Evolutionary conservation across 805 yeast species (phyloP), one percentile per base, ranked within the genome.

Genomic region (Tetrapisispora phaffii): DNA sequence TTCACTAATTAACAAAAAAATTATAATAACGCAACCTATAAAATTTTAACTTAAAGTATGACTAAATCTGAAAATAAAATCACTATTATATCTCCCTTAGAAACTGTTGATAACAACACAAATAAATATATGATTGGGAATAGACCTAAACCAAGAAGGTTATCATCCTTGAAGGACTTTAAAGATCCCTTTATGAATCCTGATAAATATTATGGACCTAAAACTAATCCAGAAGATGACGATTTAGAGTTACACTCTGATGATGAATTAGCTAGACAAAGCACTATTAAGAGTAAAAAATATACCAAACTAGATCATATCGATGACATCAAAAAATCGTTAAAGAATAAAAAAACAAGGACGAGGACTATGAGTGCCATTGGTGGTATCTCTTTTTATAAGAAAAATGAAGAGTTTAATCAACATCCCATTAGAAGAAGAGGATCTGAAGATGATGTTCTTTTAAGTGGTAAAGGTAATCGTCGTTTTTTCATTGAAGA

Each of bases 161-260:
- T 57, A 34, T 68, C 75, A 3, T 73, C 80, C 2, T 55, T 67
- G 23, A 79, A 73, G 28, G 76, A 73, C n/a, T 53, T 72, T 37
- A 48, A 52, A 33, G 81, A 82, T 57, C 93, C 93, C 0, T 80
- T 70, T 50, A 80, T 81, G 17, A 63, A 68, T 12, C 75, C 90
- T 0, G 89, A 82, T 41, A 68, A 72, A 21, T 84, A 84, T 59
- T 83, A 84, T 60, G 85, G 85, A 5, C 79, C 83, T 1, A 60
- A 59, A 24, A 77, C 79, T 3, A 77, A 76, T 54, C 84, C 82
- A 1, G 59, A 74, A 20, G 70, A 65, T 12, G 17, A 38, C 5
- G 34, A 51, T 75, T 16, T 10, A 31, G 28, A 66, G 40, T 2
- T 32, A 10, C 32, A 32, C 24, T 40, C 36, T 13, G 39, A 36